Evolutionary conservation across 352 stramenopile genomes (phyloP).

Genomic region (Globisporangium middletonii): DNA sequence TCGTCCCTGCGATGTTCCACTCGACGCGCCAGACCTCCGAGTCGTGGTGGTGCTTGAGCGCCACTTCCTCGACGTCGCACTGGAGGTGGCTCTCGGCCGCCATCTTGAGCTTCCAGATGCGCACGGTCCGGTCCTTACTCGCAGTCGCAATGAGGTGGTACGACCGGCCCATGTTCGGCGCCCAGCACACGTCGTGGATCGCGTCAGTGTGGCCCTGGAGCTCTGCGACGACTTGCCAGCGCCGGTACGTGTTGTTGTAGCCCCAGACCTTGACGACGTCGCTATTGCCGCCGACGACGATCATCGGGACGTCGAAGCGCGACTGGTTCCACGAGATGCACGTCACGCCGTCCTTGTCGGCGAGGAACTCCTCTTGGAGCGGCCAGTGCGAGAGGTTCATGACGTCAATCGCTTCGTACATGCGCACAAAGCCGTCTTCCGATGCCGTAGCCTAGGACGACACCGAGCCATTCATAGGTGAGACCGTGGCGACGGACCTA

Average conservation of each 20-base stretch:
- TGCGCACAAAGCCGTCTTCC: conserved; percentile 92
- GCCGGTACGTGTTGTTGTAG: conserved; percentile 85
- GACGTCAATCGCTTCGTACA: conserved; percentile 94
- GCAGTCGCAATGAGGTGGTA: conserved; percentile 92
- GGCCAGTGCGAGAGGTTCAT: conserved; percentile 96
- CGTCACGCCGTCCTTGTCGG: conserved; percentile 82
- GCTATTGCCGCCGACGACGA: conserved; percentile 90
- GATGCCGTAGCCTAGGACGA: conserved; percentile 82
- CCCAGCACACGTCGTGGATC: conserved; percentile 95
- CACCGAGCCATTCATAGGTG: conserved; percentile 2
- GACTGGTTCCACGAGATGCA: conserved; percentile 94
- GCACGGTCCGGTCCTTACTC: conserved; percentile 89
- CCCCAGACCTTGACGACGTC: conserved; percentile 87
- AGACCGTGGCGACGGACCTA: not conserved
- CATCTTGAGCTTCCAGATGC: conserved; percentile 82
- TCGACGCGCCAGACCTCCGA: conserved; percentile 94
- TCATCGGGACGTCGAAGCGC: conserved; percentile 93
- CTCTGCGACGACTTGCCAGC: conserved; percentile 83
- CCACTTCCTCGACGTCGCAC: conserved; percentile 67
- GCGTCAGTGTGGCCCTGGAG: conserved; percentile 81
- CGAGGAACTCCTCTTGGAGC: conserved; percentile 82
- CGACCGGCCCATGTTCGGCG: conserved; percentile 91
- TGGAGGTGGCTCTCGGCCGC: conserved; percentile 54
- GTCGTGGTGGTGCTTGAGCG: conserved; percentile 78
- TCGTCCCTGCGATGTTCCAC: conserved; percentile 96